Evolutionary conservation across 2,329 filamentous ascomycete species (phyloP).

Genomic region (Sclerotinia nivalis): DNA sequence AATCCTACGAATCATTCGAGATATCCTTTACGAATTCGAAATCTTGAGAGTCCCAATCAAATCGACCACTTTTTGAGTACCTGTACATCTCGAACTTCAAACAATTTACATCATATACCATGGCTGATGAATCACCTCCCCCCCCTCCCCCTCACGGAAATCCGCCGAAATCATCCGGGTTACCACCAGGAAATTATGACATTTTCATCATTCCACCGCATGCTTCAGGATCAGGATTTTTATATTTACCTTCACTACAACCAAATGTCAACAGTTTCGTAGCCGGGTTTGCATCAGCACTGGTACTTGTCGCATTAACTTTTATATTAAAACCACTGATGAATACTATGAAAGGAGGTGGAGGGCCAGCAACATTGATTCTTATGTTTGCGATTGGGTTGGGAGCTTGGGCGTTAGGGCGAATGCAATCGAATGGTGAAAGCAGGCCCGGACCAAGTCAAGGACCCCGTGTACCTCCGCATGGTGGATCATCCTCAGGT

Average conservation of each 20-base stretch:
- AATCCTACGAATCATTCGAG: neutral
- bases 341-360: slow-evolving; percentile 67
- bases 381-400: slow-evolving; percentile 73
- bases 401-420: slow-evolving; percentile 75
- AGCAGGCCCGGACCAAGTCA: slow-evolving; percentile 39
- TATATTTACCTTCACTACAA: slow-evolving; percentile 88
- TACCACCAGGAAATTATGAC: slow-evolving; percentile 91
- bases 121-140: slow-evolving; percentile 49
- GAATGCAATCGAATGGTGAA: slow-evolving; percentile 55
- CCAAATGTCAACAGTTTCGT: slow-evolving; percentile 89
- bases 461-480: slow-evolving; percentile 28
- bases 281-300: slow-evolving; percentile 77
- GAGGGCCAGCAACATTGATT: slow-evolving; percentile 71
- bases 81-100: slow-evolving; percentile 6
- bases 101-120: slow-evolving; percentile 17
- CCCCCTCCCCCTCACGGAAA: slow-evolving; percentile 85
- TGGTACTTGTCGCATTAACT: slow-evolving; percentile 72
- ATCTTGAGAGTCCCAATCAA: neutral
- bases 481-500: slow-evolving; percentile 28
- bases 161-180: slow-evolving; percentile 67
- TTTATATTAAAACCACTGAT: slow-evolving; percentile 72
- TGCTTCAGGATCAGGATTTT: slow-evolving; percentile 82
- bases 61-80: slow-evolving; percentile 11
- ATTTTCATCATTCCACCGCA: slow-evolving; percentile 96
- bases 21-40: slow-evolving; percentile 12